These are phyloP conservation scores for Raddia guianensis DNA, from an alignment of 176 grass and related monocot genomes.

Conservation along the genomic window DNA sequence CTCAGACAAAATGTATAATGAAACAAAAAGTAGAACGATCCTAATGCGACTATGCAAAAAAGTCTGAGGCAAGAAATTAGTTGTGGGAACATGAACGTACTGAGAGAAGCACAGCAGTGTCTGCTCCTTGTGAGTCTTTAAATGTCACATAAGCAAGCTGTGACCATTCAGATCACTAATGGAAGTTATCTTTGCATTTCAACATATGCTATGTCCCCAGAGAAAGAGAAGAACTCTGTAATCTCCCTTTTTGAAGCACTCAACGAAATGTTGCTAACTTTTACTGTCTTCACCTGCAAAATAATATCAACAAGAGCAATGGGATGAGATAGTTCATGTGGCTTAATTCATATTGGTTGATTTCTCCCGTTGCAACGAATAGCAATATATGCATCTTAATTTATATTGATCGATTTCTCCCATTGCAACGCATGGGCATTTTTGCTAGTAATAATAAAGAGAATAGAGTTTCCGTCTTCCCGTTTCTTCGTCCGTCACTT, in stretches of 20 bases:
- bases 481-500: too few species aligned
- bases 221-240: slow-evolving; percentile 97
- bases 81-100: slow-evolving; percentile 52
- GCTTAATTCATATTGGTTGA: too few species aligned
- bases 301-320: slow-evolving; percentile 8
- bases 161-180: slow-evolving; percentile 77
- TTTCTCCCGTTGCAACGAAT: too few species aligned
- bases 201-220: slow-evolving; percentile 87
- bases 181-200: slow-evolving; percentile 85
- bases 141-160: slow-evolving; percentile 93
- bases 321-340: background rate
- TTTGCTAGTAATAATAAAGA: too few species aligned
- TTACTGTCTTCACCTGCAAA: slow-evolving; percentile 79
- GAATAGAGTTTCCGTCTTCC: too few species aligned
- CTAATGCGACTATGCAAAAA: background rate
- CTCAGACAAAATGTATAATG: slow-evolving; percentile 1
- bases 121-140: slow-evolving; percentile 89
- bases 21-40: slow-evolving; percentile 15
- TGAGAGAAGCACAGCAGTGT: slow-evolving; percentile 91
- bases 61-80: slow-evolving; percentile 1
- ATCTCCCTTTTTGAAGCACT: slow-evolving; percentile 83
- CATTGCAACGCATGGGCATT: too few species aligned
- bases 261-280: slow-evolving; percentile 87
- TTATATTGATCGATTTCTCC: too few species aligned
- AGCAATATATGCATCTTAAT: too few species aligned